phyloP scores from a whole-genome alignment of 495 filamentous ascomycete species.

The Penicillium tannophilum region DNA sequence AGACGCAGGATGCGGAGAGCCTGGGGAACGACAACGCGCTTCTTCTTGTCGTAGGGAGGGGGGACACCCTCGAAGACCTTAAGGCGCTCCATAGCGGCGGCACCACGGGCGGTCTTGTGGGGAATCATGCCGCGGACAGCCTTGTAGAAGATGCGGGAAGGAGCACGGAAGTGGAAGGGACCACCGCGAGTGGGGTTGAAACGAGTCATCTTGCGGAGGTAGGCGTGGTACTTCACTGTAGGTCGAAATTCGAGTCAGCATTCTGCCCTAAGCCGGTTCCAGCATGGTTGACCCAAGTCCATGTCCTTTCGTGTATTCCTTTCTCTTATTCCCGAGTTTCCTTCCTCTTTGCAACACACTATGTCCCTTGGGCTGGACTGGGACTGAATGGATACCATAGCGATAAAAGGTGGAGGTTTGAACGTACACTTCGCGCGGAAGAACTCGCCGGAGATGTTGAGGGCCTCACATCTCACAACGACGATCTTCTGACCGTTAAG shows the following conservation, averaged over 20 bases:
- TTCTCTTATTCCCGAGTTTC: slow-evolving; percentile 1
- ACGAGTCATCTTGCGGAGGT: slow-evolving; percentile 99
- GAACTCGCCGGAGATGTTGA: slow-evolving; percentile 99
- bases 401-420: slow-evolving; percentile 20
- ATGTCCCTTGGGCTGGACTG: neutral
- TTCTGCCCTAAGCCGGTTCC: slow-evolving; percentile 10
- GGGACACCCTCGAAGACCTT: slow-evolving; percentile 99
- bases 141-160: slow-evolving; percentile 99
- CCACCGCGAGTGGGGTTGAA: slow-evolving; percentile 99
- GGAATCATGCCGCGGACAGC: slow-evolving; percentile 99
- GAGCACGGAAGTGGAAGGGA: slow-evolving; percentile 99
- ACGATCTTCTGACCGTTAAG: slow-evolving; percentile 99
- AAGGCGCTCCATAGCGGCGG: slow-evolving; percentile 93
- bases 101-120: slow-evolving; percentile 98
- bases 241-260: slow-evolving; percentile 38
- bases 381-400: slow-evolving; percentile 2
- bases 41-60: slow-evolving; percentile 98
- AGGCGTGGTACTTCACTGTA: slow-evolving; percentile 99
- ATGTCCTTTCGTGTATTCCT: slow-evolving; percentile 4
- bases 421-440: slow-evolving; percentile 99
- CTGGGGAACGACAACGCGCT: slow-evolving; percentile 98
- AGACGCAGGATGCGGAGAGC: slow-evolving; percentile 91
- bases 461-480: slow-evolving; percentile 95
- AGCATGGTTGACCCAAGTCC: slow-evolving; percentile 4
- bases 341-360: slow-evolving; percentile 5